These are phyloP conservation scores for Pisolithus marmoratus DNA, from an alignment of 768 basidiomycete species.

Conservation along the genomic window DNA sequence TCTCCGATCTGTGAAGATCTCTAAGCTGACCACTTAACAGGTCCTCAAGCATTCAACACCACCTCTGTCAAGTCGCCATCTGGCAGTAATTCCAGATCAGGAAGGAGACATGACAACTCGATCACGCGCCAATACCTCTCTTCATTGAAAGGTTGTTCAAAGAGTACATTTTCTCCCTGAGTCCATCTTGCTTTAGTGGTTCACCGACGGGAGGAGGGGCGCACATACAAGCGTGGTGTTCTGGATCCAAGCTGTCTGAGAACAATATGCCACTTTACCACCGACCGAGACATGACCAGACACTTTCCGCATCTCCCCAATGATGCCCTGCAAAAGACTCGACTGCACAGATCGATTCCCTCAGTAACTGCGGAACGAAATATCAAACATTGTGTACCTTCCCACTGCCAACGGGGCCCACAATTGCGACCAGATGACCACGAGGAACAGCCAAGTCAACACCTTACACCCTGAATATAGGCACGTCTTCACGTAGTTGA, in stretches of 20 bases:
- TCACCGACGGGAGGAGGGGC: neutral
- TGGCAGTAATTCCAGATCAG: slow-evolving; percentile 59
- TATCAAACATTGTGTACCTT: slow-evolving; percentile 30
- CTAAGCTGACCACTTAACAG: neutral
- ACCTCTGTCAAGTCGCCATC: slow-evolving; percentile 74
- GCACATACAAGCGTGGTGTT: slow-evolving; percentile 49
- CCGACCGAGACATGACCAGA: slow-evolving; percentile 53
- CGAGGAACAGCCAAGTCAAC: slow-evolving; percentile 49
- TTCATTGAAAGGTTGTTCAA: slow-evolving; percentile 60
- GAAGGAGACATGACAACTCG: slow-evolving; percentile 50
- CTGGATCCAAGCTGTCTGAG: slow-evolving; percentile 76
- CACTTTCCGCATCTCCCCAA: slow-evolving; percentile 62
- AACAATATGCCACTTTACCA: slow-evolving; percentile 61
- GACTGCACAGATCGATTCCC: slow-evolving; percentile 27
- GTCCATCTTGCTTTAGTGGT: neutral
- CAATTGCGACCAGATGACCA: slow-evolving; percentile 56
- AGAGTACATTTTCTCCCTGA: slow-evolving; percentile 61
- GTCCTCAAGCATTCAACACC: slow-evolving; percentile 4
- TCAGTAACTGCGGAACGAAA: neutral
- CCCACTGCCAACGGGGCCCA: slow-evolving; percentile 66
- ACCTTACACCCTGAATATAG: slow-evolving; percentile 42
- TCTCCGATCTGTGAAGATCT: slow-evolving; percentile 50
- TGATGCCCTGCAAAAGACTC: slow-evolving; percentile 53
- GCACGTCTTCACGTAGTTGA: neutral
- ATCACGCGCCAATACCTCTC: slow-evolving; percentile 61